These are phyloP conservation scores for Pseudocercospora musae DNA, from an alignment of 2,329 filamentous ascomycete species.

Conservation along the genomic window DNA sequence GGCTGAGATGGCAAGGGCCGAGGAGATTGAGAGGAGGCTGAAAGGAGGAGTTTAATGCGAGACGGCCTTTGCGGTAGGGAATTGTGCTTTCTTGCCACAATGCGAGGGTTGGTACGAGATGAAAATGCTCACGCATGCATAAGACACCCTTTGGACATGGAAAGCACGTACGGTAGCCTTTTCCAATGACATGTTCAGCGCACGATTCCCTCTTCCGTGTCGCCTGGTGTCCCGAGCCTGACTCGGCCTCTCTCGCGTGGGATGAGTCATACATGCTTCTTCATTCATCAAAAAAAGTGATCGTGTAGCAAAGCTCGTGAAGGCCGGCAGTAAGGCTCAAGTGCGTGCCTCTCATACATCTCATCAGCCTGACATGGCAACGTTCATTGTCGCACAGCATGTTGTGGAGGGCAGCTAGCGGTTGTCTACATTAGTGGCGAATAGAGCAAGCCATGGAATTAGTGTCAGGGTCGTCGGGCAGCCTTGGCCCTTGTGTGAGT, in stretches of 20 bases:
- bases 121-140: background rate
- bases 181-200: no score
- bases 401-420: background rate
- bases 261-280: no score
- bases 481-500: background rate
- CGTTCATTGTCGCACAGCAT: background rate
- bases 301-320: no score
- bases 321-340: background rate
- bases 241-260: no score
- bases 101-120: background rate
- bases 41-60: background rate
- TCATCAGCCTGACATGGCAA: background rate
- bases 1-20: background rate
- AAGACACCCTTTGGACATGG: background rate
- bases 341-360: background rate
- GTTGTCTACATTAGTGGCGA: slow-evolving; percentile 1
- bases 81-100: background rate
- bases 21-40: background rate
- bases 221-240: no score
- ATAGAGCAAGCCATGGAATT: slow-evolving; percentile 1
- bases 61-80: background rate
- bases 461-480: background rate
- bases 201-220: no score
- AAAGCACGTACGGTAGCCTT: no score
- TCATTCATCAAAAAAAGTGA: no score